Percentiles rank a stretch among this genome's conserved stretches.
phyloP scores from a whole-genome alignment of 2,329 filamentous ascomycete genomes.

The Alternaria tenuissima region DNA sequence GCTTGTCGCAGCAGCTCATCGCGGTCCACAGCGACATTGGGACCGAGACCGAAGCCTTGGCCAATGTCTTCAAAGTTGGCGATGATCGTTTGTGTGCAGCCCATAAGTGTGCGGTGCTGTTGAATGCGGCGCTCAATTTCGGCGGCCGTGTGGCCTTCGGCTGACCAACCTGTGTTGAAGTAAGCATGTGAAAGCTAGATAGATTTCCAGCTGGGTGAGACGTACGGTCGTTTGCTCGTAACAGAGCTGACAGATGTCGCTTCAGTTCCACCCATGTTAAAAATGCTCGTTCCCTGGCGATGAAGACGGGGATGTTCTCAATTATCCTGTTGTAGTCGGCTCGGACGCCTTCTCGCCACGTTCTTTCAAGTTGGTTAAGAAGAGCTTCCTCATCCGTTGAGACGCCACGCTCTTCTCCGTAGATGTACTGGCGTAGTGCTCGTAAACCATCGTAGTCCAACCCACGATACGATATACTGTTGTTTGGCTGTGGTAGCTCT shows the following conservation, averaged over 20 bases:
- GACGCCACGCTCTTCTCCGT: slow-evolving; percentile 34
- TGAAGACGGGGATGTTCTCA: slow-evolving; percentile 40
- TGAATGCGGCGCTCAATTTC: slow-evolving; percentile 45
- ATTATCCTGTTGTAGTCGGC: slow-evolving; percentile 37
- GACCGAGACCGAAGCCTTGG: slow-evolving; percentile 32
- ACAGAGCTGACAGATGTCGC: slow-evolving; percentile 45
- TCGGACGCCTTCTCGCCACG: slow-evolving; percentile 43
- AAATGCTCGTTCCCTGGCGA: slow-evolving; percentile 45
- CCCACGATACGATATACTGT: slow-evolving; percentile 35
- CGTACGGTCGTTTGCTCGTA: slow-evolving; percentile 45
- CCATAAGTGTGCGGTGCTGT: slow-evolving; percentile 46
- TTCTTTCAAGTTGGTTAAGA: slow-evolving; percentile 40
- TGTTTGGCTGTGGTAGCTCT: slow-evolving; percentile 29
- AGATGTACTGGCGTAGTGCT: slow-evolving; percentile 44
- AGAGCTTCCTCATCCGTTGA: slow-evolving; percentile 41
- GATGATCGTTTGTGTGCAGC: slow-evolving; percentile 42
- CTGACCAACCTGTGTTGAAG: slow-evolving; percentile 38
- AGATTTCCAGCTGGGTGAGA: neutral
- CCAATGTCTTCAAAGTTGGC: slow-evolving; percentile 43
- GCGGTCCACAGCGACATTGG: slow-evolving; percentile 28
- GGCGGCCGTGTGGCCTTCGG: slow-evolving; percentile 36
- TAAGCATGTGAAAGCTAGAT: slow-evolving; percentile 13
- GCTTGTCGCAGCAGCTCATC: slow-evolving; percentile 47
- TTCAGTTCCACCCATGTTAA: slow-evolving; percentile 48
- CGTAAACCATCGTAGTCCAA: slow-evolving; percentile 42